phyloP scores from a whole-genome alignment of 805 yeast genomes.

The Saturnispora zaruensis region DNA sequence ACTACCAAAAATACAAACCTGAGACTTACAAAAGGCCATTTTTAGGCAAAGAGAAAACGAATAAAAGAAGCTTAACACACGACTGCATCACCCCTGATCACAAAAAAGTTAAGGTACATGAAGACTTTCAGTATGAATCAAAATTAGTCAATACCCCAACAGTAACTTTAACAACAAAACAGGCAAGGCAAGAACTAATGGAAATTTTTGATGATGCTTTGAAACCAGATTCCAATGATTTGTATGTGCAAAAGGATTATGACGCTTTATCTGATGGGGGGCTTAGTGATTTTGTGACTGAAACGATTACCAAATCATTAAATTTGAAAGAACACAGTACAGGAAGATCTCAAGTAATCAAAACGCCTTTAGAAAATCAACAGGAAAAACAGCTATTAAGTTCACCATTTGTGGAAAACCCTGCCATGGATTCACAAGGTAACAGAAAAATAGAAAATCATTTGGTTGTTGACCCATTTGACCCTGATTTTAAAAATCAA shows the following conservation, averaged over 20 bases:
- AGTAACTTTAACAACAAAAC: constrained; percentile 63
- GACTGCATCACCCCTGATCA: constrained; percentile 5
- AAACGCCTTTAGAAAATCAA: neutral
- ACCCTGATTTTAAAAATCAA: constrained; percentile 29
- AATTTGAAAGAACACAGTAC: constrained; percentile 10
- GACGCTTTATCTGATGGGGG: constrained; percentile 16
- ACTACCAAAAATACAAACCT: constrained; percentile 6
- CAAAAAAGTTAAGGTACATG: constrained; percentile 2
- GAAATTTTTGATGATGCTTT: constrained; percentile 62
- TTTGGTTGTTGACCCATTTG: constrained; percentile 33
- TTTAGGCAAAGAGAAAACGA: neutral
- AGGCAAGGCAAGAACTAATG: constrained; percentile 65
- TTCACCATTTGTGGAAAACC: constrained; percentile 40
- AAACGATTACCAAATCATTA: constrained; percentile 32
- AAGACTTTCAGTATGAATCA: constrained; percentile 7
- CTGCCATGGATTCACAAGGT: constrained; percentile 4
- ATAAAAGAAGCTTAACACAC: neutral
- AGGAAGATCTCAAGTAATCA: neutral
- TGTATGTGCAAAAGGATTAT: constrained; percentile 3
- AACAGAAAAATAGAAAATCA: constrained; percentile 2
- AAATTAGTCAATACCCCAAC: constrained; percentile 57
- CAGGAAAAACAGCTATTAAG: constrained; percentile 27
- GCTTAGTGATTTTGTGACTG: constrained; percentile 37
- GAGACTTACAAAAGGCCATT: neutral
- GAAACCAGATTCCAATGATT: neutral